These are phyloP conservation scores for Setaria viridis DNA, from an alignment of 202 grass and related monocot species.

Conservation along the genomic window DNA sequence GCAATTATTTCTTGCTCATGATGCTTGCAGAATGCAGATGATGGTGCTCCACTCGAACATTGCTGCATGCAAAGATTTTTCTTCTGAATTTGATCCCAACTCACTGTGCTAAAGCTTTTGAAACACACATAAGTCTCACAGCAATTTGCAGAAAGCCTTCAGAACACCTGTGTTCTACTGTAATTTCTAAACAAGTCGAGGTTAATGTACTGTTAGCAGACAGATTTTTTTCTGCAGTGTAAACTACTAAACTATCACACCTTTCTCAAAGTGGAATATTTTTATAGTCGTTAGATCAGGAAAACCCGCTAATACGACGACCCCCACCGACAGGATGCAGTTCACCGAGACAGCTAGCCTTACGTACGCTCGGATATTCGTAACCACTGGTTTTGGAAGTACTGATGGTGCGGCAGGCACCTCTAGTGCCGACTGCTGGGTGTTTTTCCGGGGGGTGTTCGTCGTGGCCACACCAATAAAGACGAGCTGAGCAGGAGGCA, in stretches of 20 bases:
- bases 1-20: conserved; percentile 14
- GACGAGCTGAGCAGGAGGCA: conserved; percentile 9
- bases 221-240: neutral
- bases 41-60: neutral
- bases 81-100: neutral
- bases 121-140: neutral
- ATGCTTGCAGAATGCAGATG: neutral
- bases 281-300: neutral
- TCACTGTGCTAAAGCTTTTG: neutral
- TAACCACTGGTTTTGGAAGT: neutral
- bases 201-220: neutral
- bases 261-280: neutral
- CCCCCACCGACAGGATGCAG: conserved; percentile 14
- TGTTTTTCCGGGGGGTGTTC: neutral
- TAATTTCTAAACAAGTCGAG: neutral
- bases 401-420: neutral
- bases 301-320: neutral
- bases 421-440: conserved; percentile 6
- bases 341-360: neutral
- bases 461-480: conserved; percentile 27
- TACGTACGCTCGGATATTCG: neutral
- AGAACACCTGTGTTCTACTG: no score
- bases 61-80: neutral
- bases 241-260: neutral
- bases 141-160: neutral